Evolutionary conservation across 73 alveolate genomes (phyloP), one percentile per base, ranked within the genome.

Genomic region (Paramecium primaurelia): DNA sequence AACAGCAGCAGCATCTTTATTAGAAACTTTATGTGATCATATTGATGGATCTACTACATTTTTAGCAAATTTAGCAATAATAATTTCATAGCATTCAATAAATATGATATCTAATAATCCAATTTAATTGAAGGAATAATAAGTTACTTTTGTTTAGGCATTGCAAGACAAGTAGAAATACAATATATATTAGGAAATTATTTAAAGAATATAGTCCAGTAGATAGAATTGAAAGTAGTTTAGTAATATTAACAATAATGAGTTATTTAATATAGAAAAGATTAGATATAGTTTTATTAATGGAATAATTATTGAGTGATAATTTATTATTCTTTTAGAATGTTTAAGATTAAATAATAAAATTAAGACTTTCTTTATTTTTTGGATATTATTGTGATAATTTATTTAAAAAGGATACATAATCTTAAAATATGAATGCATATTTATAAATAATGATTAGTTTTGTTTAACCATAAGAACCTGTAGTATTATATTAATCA

Each of bases 21-120:
- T 96, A 5, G 99, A 96, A 84, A 90, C 97, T 2, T 25, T 95
- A n/a, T 94, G 97, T 40, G 99, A 96, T 84, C 92, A 94, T 59
- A 92, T 96, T 4, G 97, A 95, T 47, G 99, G 97, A 2, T 51
- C 95, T 26, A 90, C 93, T 34, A 86, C 93, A 18, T 71, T 93
- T 34, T 49, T 94, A n/a, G 86, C 96, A 5, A 59, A 80, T 54
- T 86, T 96, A 85, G 93, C 94, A 59, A 38, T 92, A 16, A 77
- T 92, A 22, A 58, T 93, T 30, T 25, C 95, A 2, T 71, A 92
- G 12, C 58, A 71, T 71, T 44, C 94, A 0, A 89, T 89, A 16
- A 26, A 38, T 40, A 84, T 95, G 14, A 38, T 93, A 8, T 18
- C 30, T 8, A n/a, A 38, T 38, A 38, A 73, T 59, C 73, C 51